Base-by-base conservation (phyloP, 192 early-diverging fungal species). In the Coemansia sp. region DNA sequence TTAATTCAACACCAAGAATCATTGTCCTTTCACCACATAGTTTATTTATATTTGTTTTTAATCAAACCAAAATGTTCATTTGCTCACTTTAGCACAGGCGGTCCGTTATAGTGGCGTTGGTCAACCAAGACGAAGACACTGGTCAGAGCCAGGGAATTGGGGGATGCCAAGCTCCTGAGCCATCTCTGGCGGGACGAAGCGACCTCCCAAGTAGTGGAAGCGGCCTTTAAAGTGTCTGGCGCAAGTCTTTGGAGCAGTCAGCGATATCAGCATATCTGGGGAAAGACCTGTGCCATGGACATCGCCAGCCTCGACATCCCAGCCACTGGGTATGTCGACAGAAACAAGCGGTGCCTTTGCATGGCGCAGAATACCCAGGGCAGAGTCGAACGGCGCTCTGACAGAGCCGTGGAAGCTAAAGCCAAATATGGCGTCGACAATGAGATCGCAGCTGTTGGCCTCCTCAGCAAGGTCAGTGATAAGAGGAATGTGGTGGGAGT, bases 321-420 rank as follows among this genome's bases (percentile, higher is more conserved):
- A 99, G 12, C 93, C 95, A 16, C 90, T 92, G 12, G 97, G 97
- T 65, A 99, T 91, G 68, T 99, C 97, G 33, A 99, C 92, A 25
- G 88, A 83, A 8, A 86, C 83, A 59, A 93, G 83, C 0, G 89
- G 87, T 14, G 66, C 63, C 36, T 66, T 49, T 17, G 48, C 42
- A 54, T 6, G 55, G 18, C 61, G 59, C 28, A 76, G 50, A 12
- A 22, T 36, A 6, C 52, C 58, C 8, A 77, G 56, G 5, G 28
- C 64, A 5, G 67, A 29, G 60, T 77, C 72, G 49, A 94, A 96
- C 0, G 94, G 95, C 3, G 88, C 75, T 3, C 94, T 82, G 4
- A 95, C 83, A 1, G 87, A 75, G 22, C 92, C 93, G 17, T 76
- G 66, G 70, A 98, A 98, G 72, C 92, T 92, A 66, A 98, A 98